Evolutionary conservation across 768 basidiomycete genomes (phyloP).

Genomic region (Fibroporia radiculosa): DNA sequence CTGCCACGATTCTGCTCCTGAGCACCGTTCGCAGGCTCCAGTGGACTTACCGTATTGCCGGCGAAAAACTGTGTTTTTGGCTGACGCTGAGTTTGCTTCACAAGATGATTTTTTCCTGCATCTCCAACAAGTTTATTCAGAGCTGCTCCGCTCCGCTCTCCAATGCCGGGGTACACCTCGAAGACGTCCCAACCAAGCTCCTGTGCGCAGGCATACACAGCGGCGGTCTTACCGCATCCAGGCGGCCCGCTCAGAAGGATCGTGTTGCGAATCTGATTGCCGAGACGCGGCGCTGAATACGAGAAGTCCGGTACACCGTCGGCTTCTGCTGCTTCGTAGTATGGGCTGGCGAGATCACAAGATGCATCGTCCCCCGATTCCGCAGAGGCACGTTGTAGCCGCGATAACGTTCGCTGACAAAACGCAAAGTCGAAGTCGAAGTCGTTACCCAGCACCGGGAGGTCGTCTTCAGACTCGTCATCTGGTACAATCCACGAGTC

Average conservation of each 20-base stretch:
- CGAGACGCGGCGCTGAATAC: conserved; percentile 22
- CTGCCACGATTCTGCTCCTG: neutral
- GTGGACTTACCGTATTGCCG: neutral
- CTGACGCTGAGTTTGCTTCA: conserved; percentile 15
- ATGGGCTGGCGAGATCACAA: neutral
- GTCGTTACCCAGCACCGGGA: conserved; percentile 3
- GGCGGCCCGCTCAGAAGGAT: conserved; percentile 78
- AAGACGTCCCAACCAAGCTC: conserved; percentile 96
- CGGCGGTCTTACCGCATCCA: conserved; percentile 86
- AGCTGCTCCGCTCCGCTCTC: conserved; percentile 75
- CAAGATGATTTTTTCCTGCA: conserved; percentile 81
- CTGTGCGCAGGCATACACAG: conserved; percentile 88
- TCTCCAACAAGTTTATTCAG: conserved; percentile 82
- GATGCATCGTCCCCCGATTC: neutral
- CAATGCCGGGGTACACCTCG: conserved; percentile 93
- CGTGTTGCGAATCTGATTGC: conserved; percentile 65
- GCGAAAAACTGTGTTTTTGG: conserved; percentile 4
- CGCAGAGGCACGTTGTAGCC: conserved; percentile 1
- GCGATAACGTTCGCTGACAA: conserved; percentile 6
- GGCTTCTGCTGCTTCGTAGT: neutral
- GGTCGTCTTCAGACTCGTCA: conserved; percentile 20
- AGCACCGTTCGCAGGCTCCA: neutral
- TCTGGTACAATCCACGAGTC: conserved; percentile 52
- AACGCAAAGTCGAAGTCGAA: conserved; percentile 12
- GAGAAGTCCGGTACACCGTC: conserved; percentile 7